Base-by-base conservation (phyloP, 108 stramenopile genomes). In the Nitzschia putrida region DNA sequence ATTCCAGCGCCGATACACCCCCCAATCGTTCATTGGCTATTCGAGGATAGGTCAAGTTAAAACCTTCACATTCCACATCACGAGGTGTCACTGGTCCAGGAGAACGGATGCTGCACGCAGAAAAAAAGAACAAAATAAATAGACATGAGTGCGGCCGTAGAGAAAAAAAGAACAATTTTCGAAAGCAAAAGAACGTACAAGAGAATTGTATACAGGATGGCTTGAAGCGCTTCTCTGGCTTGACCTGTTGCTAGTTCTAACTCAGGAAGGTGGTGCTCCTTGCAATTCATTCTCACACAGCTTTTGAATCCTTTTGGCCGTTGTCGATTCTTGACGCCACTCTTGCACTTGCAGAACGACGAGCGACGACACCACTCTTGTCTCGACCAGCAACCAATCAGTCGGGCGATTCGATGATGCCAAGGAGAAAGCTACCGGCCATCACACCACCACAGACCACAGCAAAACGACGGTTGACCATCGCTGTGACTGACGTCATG, bases 41-140 rank as follows among this genome's bases (percentile, higher is more conserved):
- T 34, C 88, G 73, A 34, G 92, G 78, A 54, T 93, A 93, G 0
- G 88, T 93, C 44, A 86, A 61, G 60, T 88, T 77, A 70, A 93
- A 93, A 29, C 84, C 86, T 69, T 93, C 92, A 58, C 89, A 90
- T 54, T 87, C 80, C 10, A 90, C 88, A 80, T 93, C 89, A 38
- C 74, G 68, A 26, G 89, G 89, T 20, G 84, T 83, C 1, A 93
- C 89, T 21, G 89, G 85, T 22, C 92, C 92, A 1, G 92, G 92
- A 52, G 87, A 87, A 50, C 92, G 89, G 42, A 93, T 87, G 67
- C 80, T 82, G 34, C 37, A 38, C 38, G 14, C n/a, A 60, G 2
- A 6, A 39, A 57, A 66, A 18, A 18, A 49, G 47, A 49, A 18
- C 47, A 49, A 49, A 49, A 49, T 11, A 44, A 44, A 44, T 18